These are phyloP conservation scores for Jacaranda mimosifolia DNA, from an alignment of 257 asterid genomes.

Conservation along the genomic window DNA sequence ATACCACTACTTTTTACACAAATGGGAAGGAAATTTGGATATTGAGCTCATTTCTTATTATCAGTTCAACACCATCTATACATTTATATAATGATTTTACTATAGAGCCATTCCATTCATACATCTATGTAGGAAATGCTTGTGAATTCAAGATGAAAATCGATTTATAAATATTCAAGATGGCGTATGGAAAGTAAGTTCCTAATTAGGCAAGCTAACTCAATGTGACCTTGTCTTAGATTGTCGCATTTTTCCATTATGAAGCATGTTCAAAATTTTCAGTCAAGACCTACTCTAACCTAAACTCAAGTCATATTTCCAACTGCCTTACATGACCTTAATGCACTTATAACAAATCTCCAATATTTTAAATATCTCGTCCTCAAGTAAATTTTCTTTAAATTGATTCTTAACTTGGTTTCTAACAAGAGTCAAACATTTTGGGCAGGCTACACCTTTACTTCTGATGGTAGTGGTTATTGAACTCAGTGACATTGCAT, in stretches of 20 bases:
- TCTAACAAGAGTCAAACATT: conserved; percentile 77
- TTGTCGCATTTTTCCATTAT: conserved; percentile 31
- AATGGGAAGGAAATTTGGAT: too few species aligned
- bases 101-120: too few species aligned
- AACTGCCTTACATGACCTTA: conserved; percentile 11
- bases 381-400: conserved; percentile 24
- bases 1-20: too few species aligned
- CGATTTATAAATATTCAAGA: conserved; percentile 50
- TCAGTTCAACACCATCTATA: too few species aligned
- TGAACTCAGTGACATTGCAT: conserved; percentile 99
- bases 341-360: conserved; percentile 12
- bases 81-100: too few species aligned
- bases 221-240: conserved; percentile 23
- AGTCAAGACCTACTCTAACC: background rate
- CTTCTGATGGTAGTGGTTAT: conserved; percentile 90
- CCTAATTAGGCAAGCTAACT: conserved; percentile 30
- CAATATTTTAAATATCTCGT: conserved; percentile 22
- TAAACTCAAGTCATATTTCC: conserved; percentile 19
- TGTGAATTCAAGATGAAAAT: conserved; percentile 53
- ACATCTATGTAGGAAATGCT: too few species aligned
- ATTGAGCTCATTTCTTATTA: too few species aligned
- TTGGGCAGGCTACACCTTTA: conserved; percentile 99
- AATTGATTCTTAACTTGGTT: conserved; percentile 51
- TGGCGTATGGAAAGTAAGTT: conserved; percentile 73
- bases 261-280: background rate